These are phyloP conservation scores for Acacia acuminata DNA, from an alignment of 306 rosid genomes.

Conservation along the genomic window DNA sequence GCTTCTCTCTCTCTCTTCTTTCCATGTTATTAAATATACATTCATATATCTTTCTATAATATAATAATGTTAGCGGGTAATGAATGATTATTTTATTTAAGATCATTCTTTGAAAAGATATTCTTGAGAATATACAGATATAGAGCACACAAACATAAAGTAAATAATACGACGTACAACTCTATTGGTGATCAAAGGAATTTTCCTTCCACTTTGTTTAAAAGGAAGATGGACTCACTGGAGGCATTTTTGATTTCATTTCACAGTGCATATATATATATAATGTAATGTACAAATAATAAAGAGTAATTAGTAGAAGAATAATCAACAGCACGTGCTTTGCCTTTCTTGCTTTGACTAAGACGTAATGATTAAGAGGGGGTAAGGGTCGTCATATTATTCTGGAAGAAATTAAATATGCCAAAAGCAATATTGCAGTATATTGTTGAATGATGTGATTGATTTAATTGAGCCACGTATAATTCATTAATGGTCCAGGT, in stretches of 20 bases:
- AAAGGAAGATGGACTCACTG: conserved; percentile 29
- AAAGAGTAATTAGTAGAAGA: conserved; percentile 29
- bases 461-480: conserved; percentile 39
- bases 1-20: background rate
- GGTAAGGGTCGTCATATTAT: conserved; percentile 11
- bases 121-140: background rate
- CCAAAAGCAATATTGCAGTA: conserved; percentile 17
- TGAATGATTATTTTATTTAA: background rate
- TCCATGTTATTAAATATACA: background rate
- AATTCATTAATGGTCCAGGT: conserved; percentile 25
- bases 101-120: background rate
- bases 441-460: conserved; percentile 20
- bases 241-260: conserved; percentile 13
- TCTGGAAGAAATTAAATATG: conserved; percentile 34
- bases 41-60: background rate
- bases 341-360: conserved; percentile 35
- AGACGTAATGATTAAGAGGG: conserved; percentile 45
- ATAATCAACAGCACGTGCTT: conserved; percentile 44
- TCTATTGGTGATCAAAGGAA: background rate
- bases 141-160: background rate
- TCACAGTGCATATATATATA: background rate
- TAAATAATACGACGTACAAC: background rate
- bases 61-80: background rate
- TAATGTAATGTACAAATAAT: background rate
- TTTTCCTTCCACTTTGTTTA: background rate